Evolutionary conservation across 768 basidiomycete genomes (phyloP).

Genomic region (Tricholoma furcatifolium): DNA sequence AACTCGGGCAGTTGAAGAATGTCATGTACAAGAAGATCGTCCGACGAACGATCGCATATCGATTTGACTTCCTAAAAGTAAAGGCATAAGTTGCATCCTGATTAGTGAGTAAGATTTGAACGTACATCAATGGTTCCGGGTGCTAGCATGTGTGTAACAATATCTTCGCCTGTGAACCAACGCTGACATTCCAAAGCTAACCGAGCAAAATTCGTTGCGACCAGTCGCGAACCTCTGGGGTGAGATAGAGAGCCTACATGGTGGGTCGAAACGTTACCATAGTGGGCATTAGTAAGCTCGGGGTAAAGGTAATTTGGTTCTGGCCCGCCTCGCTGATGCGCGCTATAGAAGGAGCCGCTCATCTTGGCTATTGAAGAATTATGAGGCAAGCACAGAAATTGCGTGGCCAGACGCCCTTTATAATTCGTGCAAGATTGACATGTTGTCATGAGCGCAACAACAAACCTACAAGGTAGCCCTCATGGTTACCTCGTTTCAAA

Average conservation of each 20-base stretch:
- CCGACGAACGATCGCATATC: background rate
- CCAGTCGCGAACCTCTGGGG: background rate
- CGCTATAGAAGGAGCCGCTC: background rate
- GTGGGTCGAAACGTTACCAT: background rate
- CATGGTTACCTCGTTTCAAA: too few relatives aligned
- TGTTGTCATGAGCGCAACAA: too few relatives aligned
- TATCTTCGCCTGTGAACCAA: background rate
- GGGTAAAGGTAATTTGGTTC: background rate
- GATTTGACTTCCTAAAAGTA: slow-evolving; percentile 2
- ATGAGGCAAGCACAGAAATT: too few relatives aligned
- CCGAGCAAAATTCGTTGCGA: background rate
- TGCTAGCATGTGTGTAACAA: slow-evolving; percentile 1
- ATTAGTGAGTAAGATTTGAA: background rate
- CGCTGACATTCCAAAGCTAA: background rate
- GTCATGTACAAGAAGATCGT: background rate
- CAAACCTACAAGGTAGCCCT: too few relatives aligned
- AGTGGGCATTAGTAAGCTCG: background rate
- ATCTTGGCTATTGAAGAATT: too few relatives aligned
- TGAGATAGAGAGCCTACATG: background rate
- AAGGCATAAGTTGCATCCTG: background rate
- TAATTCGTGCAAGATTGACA: too few relatives aligned
- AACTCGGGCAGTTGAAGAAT: background rate
- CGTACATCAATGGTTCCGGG: background rate
- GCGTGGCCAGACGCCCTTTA: too few relatives aligned
- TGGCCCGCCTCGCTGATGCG: background rate